These are phyloP conservation scores for Syzygium syzygioides DNA, from an alignment of 441 rosid genomes.

Conservation along the genomic window DNA sequence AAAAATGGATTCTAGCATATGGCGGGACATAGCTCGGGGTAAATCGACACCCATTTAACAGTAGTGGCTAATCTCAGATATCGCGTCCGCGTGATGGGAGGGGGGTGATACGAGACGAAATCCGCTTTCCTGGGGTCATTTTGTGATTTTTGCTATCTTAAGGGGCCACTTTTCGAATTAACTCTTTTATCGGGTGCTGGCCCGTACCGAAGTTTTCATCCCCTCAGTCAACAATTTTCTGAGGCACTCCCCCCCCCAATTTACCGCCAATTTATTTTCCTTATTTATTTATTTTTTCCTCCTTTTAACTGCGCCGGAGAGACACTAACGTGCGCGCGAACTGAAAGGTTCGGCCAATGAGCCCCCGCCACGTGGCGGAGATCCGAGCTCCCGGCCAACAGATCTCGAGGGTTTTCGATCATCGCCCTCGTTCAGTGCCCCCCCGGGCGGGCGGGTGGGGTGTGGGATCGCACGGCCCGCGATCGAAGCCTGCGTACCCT, in stretches of 20 bases:
- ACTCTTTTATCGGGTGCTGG: not conserved
- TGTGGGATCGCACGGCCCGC: slow-evolving; percentile 43
- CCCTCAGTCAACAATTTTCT: not conserved
- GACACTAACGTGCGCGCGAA: not conserved
- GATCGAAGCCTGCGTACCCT: not conserved
- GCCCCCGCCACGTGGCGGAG: not conserved
- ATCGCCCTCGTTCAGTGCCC: not conserved
- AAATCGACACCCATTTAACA: not conserved
- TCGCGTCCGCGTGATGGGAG: too few species aligned
- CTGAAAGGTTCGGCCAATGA: not conserved
- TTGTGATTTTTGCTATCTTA: not conserved
- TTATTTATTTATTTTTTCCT: not conserved
- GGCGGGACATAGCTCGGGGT: not conserved
- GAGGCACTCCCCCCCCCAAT: not conserved
- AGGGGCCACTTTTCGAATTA: not conserved
- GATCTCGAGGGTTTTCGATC: not conserved
- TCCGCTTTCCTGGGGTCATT: not conserved
- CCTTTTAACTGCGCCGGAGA: slow-evolving; percentile 1
- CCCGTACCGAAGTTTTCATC: too few species aligned
- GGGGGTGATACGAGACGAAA: not conserved
- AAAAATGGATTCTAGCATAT: not conserved
- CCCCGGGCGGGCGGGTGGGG: not conserved
- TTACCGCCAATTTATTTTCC: slow-evolving; percentile 27
- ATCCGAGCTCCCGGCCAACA: not conserved
- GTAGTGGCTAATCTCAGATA: not conserved